Evolutionary conservation across 441 rosid genomes (phyloP).

Genomic region (Brassica balearica): DNA sequence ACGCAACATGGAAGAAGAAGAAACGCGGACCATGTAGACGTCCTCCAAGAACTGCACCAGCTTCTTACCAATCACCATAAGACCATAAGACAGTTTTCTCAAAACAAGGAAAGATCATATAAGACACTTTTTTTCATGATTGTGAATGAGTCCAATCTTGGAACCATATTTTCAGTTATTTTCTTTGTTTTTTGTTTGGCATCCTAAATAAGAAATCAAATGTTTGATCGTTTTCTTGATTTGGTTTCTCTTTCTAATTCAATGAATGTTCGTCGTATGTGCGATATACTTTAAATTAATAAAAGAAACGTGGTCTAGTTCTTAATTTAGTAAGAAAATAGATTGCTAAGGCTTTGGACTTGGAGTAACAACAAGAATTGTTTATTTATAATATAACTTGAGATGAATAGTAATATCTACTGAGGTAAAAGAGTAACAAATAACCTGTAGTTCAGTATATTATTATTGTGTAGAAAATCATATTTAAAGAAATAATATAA

Average conservation of each 20-base stretch:
- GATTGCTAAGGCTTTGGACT: not conserved
- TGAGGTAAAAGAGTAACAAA: not conserved
- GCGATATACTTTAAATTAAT: not conserved
- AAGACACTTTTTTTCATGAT: not conserved
- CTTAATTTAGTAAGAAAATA: not conserved
- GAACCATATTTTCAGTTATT: not conserved
- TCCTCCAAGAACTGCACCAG: conserved; percentile 22
- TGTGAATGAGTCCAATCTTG: conserved; percentile 1
- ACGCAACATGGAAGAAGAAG: conserved; percentile 17
- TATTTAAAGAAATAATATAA: not conserved
- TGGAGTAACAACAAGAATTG: not conserved
- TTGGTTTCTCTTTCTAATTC: not conserved
- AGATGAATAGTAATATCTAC: not conserved
- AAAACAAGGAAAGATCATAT: not conserved
- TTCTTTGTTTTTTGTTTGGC: not conserved
- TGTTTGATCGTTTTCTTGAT: conserved; percentile 12
- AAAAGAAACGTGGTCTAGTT: not conserved
- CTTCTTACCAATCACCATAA: conserved; percentile 19
- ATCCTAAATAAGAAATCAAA: not conserved
- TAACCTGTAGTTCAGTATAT: not conserved
- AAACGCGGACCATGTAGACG: conserved; percentile 13
- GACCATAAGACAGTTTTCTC: not conserved
- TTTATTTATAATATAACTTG: not conserved
- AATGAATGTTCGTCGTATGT: conserved; percentile 7
- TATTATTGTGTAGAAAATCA: not conserved